Conservation (phyloP, 331 rosid genomes). For the Malus hybrid region DNA sequence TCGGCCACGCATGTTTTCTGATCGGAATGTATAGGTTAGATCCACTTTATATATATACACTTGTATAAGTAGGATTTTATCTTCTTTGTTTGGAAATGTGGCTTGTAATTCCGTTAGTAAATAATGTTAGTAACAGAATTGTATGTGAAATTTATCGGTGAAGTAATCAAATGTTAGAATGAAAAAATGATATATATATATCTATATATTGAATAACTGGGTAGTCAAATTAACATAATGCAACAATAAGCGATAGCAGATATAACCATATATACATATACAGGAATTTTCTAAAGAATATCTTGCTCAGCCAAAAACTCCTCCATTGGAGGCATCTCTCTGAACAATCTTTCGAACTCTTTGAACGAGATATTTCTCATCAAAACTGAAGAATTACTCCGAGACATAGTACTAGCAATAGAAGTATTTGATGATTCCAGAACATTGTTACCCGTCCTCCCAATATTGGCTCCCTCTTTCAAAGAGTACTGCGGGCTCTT, state of each 20-base stretch:
- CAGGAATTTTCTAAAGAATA: background rate
- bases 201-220: too few species aligned
- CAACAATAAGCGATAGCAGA: background rate
- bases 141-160: too few species aligned
- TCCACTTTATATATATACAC: too few species aligned
- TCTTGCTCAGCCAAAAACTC: conserved; percentile 26
- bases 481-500: background rate
- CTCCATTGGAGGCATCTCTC: conserved; percentile 48
- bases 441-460: background rate
- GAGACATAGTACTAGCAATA: background rate
- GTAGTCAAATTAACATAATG: too few species aligned
- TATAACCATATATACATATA: background rate
- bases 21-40: too few species aligned
- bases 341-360: conserved; percentile 51
- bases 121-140: too few species aligned
- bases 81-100: too few species aligned
- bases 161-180: too few species aligned
- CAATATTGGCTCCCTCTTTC: background rate
- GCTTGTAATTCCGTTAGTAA: too few species aligned
- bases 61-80: too few species aligned
- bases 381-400: conserved; percentile 16
- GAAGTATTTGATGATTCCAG: background rate
- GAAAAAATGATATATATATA: too few species aligned
- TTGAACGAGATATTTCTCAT: conserved; percentile 53
- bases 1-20: too few species aligned